Conservation (phyloP, 1,284 basidiomycete species). For the Mycosarcoma maydis region DNA sequence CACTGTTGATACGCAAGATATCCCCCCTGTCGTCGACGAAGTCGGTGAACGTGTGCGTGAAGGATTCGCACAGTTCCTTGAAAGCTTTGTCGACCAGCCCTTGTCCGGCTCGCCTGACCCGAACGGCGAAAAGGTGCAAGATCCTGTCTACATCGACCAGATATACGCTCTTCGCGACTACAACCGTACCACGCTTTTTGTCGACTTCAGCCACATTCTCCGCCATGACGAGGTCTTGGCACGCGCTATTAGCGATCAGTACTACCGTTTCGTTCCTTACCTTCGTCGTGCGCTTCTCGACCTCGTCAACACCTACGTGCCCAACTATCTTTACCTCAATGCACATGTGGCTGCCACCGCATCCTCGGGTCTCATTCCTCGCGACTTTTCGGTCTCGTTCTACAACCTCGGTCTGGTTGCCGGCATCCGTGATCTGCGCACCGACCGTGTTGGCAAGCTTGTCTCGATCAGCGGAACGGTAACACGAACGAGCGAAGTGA, state of each 20-base stretch:
- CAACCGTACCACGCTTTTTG: slow-evolving; percentile 91
- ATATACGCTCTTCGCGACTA: slow-evolving; percentile 92
- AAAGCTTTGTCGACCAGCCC: slow-evolving; percentile 82
- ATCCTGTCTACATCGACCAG: slow-evolving; percentile 84
- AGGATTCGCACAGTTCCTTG: slow-evolving; percentile 87
- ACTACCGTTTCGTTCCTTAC: slow-evolving; percentile 88
- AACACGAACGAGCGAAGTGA: slow-evolving; percentile 94
- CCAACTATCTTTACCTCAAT: slow-evolving; percentile 92
- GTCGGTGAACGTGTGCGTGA: slow-evolving; percentile 92
- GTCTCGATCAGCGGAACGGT: slow-evolving; percentile 71
- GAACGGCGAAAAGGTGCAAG: slow-evolving; percentile 67
- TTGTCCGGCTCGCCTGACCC: slow-evolving; percentile 70
- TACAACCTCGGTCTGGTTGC: slow-evolving; percentile 93
- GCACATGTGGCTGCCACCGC: slow-evolving; percentile 69
- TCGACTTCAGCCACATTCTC: slow-evolving; percentile 91
- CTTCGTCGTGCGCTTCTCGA: slow-evolving; percentile 88
- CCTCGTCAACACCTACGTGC: slow-evolving; percentile 85
- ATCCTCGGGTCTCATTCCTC: slow-evolving; percentile 84
- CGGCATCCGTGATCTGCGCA: slow-evolving; percentile 87
- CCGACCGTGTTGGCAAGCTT: slow-evolving; percentile 62
- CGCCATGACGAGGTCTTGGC: slow-evolving; percentile 90
- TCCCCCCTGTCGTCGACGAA: slow-evolving; percentile 86
- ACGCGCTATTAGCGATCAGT: slow-evolving; percentile 89
- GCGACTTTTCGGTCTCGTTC: slow-evolving; percentile 95
- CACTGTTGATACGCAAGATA: slow-evolving; percentile 68